These are phyloP conservation scores for Pseudognaphalium luteoalbum DNA, from an alignment of 129 eudicot species.

Conservation along the genomic window DNA sequence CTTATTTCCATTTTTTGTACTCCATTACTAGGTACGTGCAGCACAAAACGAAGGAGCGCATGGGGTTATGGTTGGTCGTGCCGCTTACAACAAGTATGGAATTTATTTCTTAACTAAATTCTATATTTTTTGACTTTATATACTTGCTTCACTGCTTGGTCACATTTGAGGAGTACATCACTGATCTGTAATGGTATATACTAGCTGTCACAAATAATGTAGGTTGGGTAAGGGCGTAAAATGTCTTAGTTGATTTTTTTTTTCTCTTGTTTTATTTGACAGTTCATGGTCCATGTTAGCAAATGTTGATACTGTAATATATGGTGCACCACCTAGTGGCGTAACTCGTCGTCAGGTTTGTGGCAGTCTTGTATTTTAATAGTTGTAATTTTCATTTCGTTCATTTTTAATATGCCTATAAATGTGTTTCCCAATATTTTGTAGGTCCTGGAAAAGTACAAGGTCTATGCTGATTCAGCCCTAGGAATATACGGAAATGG, in stretches of 20 bases:
- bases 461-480: slow-evolving; percentile 83
- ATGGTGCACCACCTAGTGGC: slow-evolving; percentile 73
- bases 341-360: slow-evolving; percentile 86
- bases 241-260: neutral
- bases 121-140: neutral
- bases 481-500: slow-evolving; percentile 68
- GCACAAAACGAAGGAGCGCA: slow-evolving; percentile 89
- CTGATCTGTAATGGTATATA: neutral
- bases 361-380: neutral
- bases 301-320: slow-evolving; percentile 70
- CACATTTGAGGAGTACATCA: neutral
- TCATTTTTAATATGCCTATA: slow-evolving; percentile 9
- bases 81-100: slow-evolving; percentile 75
- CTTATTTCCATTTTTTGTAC: slow-evolving; percentile 18
- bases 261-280: slow-evolving; percentile 20
- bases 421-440: neutral
- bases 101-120: slow-evolving; percentile 1
- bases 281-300: slow-evolving; percentile 87
- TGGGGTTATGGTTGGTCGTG: slow-evolving; percentile 98
- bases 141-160: slow-evolving; percentile 6
- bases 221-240: neutral
- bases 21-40: slow-evolving; percentile 63
- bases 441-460: slow-evolving; percentile 86
- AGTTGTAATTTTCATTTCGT: slow-evolving; percentile 6
- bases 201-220: neutral